These are phyloP conservation scores for Coelastrella sp. DNA, from an alignment of 139 green algal genomes.

Conservation along the genomic window DNA sequence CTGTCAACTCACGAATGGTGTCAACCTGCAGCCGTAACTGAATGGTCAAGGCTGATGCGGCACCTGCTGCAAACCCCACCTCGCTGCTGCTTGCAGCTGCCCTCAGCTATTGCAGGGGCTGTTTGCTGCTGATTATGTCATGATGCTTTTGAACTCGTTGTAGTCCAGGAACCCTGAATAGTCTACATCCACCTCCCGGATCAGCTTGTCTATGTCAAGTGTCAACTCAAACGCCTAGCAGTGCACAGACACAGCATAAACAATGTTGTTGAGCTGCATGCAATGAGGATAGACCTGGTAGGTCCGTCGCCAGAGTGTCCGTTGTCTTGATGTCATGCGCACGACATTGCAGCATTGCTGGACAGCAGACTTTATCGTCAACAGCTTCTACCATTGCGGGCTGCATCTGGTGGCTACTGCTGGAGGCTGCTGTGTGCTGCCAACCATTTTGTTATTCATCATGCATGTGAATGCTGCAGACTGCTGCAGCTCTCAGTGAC, in stretches of 20 bases:
- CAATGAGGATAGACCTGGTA: neutral
- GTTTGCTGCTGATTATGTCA: conserved; percentile 23
- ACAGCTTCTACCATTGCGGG: neutral
- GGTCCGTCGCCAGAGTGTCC: too few relatives aligned
- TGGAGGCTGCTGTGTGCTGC: neutral
- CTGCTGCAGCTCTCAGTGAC: too few relatives aligned
- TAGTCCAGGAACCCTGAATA: conserved; percentile 73
- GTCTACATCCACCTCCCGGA: conserved; percentile 73
- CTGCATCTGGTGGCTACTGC: neutral
- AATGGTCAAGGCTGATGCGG: too few relatives aligned
- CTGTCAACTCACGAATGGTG: too few relatives aligned
- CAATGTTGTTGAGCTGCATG: too few relatives aligned
- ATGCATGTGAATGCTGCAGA: too few relatives aligned
- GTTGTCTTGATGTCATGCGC: too few relatives aligned
- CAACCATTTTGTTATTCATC: neutral
- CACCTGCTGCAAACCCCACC: too few relatives aligned
- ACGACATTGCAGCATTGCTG: neutral
- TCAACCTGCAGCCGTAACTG: too few relatives aligned
- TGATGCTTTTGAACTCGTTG: conserved; percentile 78
- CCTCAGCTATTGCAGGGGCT: too few relatives aligned
- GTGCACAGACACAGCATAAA: neutral
- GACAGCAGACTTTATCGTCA: neutral
- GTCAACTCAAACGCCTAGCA: conserved; percentile 85
- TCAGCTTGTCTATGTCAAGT: conserved; percentile 79
- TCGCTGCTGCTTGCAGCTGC: too few relatives aligned